Conservation (phyloP, 73 alveolate species). For the Durusdinium trenchii region DNA sequence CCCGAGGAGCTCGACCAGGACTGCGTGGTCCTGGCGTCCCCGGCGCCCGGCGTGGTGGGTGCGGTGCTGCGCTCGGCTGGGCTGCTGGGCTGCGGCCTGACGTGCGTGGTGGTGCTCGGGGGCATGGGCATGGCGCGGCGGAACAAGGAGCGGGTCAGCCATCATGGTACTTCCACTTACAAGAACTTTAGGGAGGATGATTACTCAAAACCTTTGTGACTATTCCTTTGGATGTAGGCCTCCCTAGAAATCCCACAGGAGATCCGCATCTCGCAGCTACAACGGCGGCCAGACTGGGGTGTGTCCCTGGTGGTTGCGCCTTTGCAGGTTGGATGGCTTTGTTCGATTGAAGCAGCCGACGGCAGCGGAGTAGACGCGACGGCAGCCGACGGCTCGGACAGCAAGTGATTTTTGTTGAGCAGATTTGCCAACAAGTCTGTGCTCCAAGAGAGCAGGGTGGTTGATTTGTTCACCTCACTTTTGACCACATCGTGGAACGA, state of each 20-base stretch:
- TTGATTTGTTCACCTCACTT: no score
- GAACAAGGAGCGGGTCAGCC: neutral
- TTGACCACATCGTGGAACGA: no score
- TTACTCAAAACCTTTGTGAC: no score
- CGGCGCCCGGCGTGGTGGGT: constrained; percentile 12
- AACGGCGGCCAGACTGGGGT: constrained; percentile 91
- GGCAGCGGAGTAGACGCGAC: neutral
- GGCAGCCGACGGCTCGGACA: no score
- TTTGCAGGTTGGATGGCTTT: no score
- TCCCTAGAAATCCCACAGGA: neutral
- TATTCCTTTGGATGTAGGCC: neutral
- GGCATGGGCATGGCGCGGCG: constrained; percentile 78
- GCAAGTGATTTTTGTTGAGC: no score
- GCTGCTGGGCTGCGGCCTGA: constrained; percentile 36
- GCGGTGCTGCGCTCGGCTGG: constrained; percentile 27
- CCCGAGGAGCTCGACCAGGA: neutral
- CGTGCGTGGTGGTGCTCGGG: constrained; percentile 78
- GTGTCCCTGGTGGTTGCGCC: constrained; percentile 71
- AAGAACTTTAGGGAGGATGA: no score
- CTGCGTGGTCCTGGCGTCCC: constrained; percentile 33
- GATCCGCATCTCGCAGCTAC: constrained; percentile 93
- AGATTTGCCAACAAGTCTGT: no score
- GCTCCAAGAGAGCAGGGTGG: no score
- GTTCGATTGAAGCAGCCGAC: no score
- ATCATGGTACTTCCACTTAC: no score